Base-by-base conservation (phyloP, 805 yeast genomes). In the Myxozyma monticola region DNA sequence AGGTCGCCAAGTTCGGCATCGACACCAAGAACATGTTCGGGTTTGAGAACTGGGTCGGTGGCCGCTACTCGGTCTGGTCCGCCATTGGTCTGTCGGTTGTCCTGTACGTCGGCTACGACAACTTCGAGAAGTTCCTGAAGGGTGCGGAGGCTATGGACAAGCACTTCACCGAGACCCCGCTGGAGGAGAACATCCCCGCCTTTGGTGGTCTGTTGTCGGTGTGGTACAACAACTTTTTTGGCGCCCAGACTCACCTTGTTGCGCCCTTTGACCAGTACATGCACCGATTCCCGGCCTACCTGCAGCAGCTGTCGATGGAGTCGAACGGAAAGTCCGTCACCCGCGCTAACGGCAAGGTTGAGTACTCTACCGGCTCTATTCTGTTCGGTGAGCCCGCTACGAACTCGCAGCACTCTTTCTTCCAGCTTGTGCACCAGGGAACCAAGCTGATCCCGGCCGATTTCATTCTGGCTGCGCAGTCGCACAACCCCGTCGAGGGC, bases 51-150 rank as follows among this genome's bases (percentile, higher is more conserved):
- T 93, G 99, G 99, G 99, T 93, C 60, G 99, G 99, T 68, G 99
- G 99, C 69, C 85, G 99, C 74, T 93, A 93, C 83, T 93, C 99
- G n/a, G 99, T 93, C 56, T 93, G 99, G 99, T 87, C 96, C 37
- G 95, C 99, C 58, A 93, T 93, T 71, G 99, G 99, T 56, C 81
- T 93, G 63, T 87, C 96, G 25, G 91, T 93, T 58, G 95, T 96
- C 64, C 74, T 93, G 62, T 93, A 85, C 81, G 84, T 93, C 70
- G 99, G 99, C 60, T 93, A 69, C 71, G 98, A 93, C 59, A 87
- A 89, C 80, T 93, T 93, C 66, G 91, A 87, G 59, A 79, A 79
- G 54, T 88, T 93, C 80, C 78, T 93, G 66, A 86, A 84, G 73
- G 99, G 99, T 76, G 99, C 96, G 58, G 96, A 93, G 76, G 95